These are phyloP conservation scores for Xylaria sp. DNA, from an alignment of 2,329 filamentous ascomycete genomes.

Conservation along the genomic window DNA sequence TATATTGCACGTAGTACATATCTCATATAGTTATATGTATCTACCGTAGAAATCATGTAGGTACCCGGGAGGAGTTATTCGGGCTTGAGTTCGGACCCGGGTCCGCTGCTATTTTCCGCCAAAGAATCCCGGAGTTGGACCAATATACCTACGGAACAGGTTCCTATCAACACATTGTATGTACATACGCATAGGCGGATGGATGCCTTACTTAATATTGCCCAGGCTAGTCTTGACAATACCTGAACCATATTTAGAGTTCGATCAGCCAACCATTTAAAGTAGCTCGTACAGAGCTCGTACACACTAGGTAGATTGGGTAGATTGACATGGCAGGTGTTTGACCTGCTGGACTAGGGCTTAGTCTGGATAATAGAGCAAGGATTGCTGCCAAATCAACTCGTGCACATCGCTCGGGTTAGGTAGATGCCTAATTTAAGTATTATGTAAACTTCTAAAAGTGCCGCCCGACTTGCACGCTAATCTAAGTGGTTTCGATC, in stretches of 20 bases:
- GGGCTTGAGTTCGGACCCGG: not conserved
- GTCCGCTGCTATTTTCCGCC: not conserved
- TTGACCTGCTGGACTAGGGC: conserved; percentile 1
- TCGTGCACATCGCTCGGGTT: not conserved
- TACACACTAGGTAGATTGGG: too few species aligned
- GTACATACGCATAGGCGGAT: not conserved
- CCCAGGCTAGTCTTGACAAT: not conserved
- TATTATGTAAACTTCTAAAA: not conserved
- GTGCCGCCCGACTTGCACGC: not conserved
- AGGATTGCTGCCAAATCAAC: not conserved
- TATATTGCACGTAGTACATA: not conserved
- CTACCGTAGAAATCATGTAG: too few species aligned
- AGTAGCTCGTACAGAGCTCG: not conserved
- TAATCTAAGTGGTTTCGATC: not conserved
- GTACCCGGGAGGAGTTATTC: too few species aligned
- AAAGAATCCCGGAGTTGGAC: not conserved
- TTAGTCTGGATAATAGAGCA: not conserved
- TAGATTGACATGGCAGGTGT: not conserved
- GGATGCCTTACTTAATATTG: too few species aligned
- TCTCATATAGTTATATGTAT: too few species aligned
- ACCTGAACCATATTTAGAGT: not conserved
- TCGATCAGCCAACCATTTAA: not conserved
- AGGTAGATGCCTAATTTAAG: not conserved
- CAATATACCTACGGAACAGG: not conserved
- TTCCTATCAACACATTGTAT: not conserved